A percentile compares a stretch with the other conserved stretches of the same genome.
Evolutionary conservation across 495 filamentous ascomycete genomes (phyloP).

Genomic region (Neurospora sp.): DNA sequence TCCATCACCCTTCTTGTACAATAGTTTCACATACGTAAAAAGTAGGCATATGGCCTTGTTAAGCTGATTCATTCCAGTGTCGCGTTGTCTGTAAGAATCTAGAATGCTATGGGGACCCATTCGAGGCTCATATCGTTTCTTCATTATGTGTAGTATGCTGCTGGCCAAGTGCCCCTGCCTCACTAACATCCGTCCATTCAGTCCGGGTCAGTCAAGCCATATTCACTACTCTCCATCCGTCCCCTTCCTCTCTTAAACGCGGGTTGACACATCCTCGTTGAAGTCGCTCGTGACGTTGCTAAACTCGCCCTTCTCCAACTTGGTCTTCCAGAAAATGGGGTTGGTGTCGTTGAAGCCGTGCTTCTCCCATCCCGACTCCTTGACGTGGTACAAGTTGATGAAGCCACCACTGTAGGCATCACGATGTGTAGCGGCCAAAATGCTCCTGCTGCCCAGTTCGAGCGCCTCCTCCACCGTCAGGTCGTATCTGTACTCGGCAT

Average conservation of each 20-base stretch:
- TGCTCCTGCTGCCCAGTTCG: constrained; percentile 79
- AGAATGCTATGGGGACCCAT: neutral
- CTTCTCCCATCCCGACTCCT: constrained; percentile 97
- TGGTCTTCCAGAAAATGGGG: constrained; percentile 98
- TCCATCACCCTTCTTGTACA: constrained; percentile 15
- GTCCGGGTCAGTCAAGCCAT: neutral
- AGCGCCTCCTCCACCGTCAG: constrained; percentile 76
- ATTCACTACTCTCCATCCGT: neutral
- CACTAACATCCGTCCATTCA: neutral
- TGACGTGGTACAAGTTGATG: constrained; percentile 98
- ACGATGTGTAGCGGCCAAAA: constrained; percentile 93
- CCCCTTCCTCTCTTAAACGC: neutral
- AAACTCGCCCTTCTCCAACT: constrained; percentile 96
- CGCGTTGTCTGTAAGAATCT: neutral
- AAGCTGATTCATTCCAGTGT: neutral
- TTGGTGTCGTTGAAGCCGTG: constrained; percentile 94
- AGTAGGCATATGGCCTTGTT: neutral
- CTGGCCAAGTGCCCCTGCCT: neutral
- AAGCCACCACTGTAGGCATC: constrained; percentile 97
- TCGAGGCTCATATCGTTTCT: neutral
- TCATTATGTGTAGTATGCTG: neutral
- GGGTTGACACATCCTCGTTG: constrained; percentile 23
- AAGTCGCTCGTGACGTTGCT: constrained; percentile 86
- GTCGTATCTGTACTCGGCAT: constrained; percentile 89
- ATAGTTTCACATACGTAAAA: constrained; percentile 9